Percentiles rank a stretch among this genome's conserved stretches.
Conservation (phyloP, 108 stramenopile genomes). For the Pseudonitzschia multiseries region DNA sequence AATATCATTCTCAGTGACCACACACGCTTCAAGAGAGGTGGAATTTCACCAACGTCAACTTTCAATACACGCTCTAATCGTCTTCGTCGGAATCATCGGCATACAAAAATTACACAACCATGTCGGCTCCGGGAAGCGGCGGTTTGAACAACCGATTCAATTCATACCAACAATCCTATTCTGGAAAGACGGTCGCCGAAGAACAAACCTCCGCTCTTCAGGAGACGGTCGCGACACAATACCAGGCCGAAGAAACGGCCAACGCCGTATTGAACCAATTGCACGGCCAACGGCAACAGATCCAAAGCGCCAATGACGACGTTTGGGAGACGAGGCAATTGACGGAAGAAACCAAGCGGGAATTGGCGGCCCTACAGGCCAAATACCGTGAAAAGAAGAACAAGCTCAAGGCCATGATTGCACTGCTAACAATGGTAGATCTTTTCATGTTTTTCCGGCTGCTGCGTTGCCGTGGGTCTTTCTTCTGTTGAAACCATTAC, state of each 20-base stretch:
- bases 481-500: conserved; percentile 70
- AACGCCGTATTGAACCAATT: conserved; percentile 73
- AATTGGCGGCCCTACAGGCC: conserved; percentile 61
- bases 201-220: conserved; percentile 71
- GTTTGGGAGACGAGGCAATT: conserved; percentile 79
- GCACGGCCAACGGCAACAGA: conserved; percentile 76
- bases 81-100: too few relatives aligned
- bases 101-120: not conserved
- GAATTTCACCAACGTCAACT: too few relatives aligned
- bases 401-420: conserved; percentile 69
- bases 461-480: conserved; percentile 80
- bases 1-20: too few relatives aligned
- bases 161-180: conserved; percentile 38
- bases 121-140: conserved; percentile 23
- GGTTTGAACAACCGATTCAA: conserved; percentile 40
- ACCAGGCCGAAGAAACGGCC: conserved; percentile 77
- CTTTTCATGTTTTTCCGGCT: conserved; percentile 71
- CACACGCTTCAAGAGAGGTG: too few relatives aligned
- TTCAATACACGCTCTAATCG: too few relatives aligned
- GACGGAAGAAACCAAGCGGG: conserved; percentile 72
- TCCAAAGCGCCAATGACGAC: conserved; percentile 80
- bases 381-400: conserved; percentile 75
- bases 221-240: conserved; percentile 80
- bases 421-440: conserved; percentile 57
- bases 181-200: conserved; percentile 59